Base-by-base conservation (phyloP, 2,329 filamentous ascomycete species). In the Magnaporthiopsis rhizophila region DNA sequence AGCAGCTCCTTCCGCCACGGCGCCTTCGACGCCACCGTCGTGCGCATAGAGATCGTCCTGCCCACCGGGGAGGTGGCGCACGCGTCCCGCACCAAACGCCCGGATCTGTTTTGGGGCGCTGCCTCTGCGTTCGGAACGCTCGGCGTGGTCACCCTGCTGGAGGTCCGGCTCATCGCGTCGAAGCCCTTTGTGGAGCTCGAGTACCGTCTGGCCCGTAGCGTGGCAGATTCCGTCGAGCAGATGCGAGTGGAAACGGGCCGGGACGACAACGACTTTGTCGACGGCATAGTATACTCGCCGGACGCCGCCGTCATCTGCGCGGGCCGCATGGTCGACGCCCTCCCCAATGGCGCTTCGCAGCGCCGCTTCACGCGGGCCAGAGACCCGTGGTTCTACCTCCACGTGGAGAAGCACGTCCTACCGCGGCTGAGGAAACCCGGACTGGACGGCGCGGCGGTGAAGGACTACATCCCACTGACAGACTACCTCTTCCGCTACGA, bases 331-430 rank as follows among this genome's bases (percentile, higher is more conserved):
- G 80, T 80, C 0, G 77, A 89, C 62, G 71, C 76, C 0, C 66
- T 79, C 0, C 79, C 79, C 0, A 64, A 71, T 0, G 74, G 72
- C 1, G 65, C 67, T 3, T 72, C 71, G 59, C 69, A 76, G 0
- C 75, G 74, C 30, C 77, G 72, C 0, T 89, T 91, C 72, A 83
- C 81, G n/a, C 77, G 82, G 13, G 76, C 82, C 0, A 73, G 72
- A 4, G 89, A 92, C 68, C 85, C 87, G 0, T 92, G 89, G 90
- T 91, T 90, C 71, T 92, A 91, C 66, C 76, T 91, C 3, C 88
- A 89, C 67, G 88, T 83, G 36, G 38, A 64, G 13, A 60, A 61
- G 32, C 11, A 59, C 32, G 15, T 28, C 56, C 24, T 63, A 3
- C 62, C 56, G 24, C 56, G 53, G 3, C 53, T 59, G 11, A 58